Percentiles rank a stretch among this genome's conserved stretches.
Evolutionary conservation across 2,329 filamentous ascomycete genomes (phyloP).

Genomic region (Xylariaceae sp.): DNA sequence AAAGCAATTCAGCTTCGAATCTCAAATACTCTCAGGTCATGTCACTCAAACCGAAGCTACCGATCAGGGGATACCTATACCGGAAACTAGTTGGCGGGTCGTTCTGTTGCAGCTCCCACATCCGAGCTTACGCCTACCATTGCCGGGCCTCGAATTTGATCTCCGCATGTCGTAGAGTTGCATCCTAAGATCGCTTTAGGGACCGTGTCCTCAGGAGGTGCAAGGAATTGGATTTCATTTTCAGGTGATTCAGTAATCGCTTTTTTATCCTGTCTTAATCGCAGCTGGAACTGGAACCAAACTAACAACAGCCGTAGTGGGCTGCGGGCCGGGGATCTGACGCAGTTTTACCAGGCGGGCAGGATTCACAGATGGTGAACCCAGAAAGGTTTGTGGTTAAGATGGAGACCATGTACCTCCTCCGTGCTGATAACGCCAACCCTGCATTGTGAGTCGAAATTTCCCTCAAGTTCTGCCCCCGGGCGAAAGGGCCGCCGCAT

Average conservation of each 20-base stretch:
- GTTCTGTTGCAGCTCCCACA: constrained; percentile 21
- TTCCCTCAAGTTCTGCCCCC: neutral
- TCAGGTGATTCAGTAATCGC: constrained; percentile 40
- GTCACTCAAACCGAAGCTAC: too few species aligned
- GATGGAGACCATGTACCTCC: constrained; percentile 47
- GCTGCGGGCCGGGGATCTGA: constrained; percentile 47
- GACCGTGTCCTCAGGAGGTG: constrained; percentile 33
- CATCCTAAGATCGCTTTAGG: constrained; percentile 43
- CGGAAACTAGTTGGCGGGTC: too few species aligned
- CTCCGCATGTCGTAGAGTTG: constrained; percentile 47
- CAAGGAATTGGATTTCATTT: constrained; percentile 48
- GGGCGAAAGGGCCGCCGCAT: neutral
- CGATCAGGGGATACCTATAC: too few species aligned
- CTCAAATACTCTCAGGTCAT: too few species aligned
- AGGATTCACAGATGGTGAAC: constrained; percentile 33
- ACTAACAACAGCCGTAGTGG: too few species aligned
- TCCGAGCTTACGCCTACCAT: constrained; percentile 41
- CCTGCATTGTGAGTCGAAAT: constrained; percentile 40
- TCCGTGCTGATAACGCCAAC: constrained; percentile 44
- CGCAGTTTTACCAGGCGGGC: constrained; percentile 40
- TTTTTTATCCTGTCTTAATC: too few species aligned
- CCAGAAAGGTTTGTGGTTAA: constrained; percentile 25
- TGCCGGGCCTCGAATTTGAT: constrained; percentile 45
- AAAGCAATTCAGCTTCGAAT: too few species aligned
- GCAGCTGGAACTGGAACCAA: too few species aligned